Evolutionary conservation across 768 basidiomycete species (phyloP).

Genomic region (Gloeophyllum trabeum): DNA sequence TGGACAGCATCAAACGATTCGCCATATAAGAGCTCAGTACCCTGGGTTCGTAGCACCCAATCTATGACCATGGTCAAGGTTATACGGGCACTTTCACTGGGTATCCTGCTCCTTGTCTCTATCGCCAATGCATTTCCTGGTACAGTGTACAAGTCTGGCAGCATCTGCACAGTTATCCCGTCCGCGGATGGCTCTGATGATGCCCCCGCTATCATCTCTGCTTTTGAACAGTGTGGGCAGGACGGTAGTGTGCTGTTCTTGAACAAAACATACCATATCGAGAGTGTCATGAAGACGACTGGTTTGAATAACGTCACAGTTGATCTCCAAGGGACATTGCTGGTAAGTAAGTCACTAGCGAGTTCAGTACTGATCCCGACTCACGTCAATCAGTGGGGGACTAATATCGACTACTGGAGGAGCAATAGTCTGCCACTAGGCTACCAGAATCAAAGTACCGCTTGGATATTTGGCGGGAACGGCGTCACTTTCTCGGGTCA

Average conservation of each 20-base stretch:
- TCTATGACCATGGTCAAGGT: no score
- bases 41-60: no score
- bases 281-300: slow-evolving; percentile 21
- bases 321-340: slow-evolving; percentile 22
- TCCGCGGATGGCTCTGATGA: slow-evolving; percentile 13
- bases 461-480: slow-evolving; percentile 25
- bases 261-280: slow-evolving; percentile 22
- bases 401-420: slow-evolving; percentile 27
- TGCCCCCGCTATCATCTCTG: slow-evolving; percentile 12
- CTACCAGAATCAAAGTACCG: slow-evolving; percentile 25
- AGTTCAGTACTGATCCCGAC: neutral
- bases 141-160: slow-evolving; percentile 1
- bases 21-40: no score
- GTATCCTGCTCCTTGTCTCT: neutral
- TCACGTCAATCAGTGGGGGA: slow-evolving; percentile 16
- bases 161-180: slow-evolving; percentile 5
- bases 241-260: slow-evolving; percentile 17
- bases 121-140: slow-evolving; percentile 1
- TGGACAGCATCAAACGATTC: no score
- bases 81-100: neutral
- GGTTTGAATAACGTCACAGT: slow-evolving; percentile 20
- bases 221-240: slow-evolving; percentile 11
- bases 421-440: slow-evolving; percentile 20
- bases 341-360: slow-evolving; percentile 14
- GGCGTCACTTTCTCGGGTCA: slow-evolving; percentile 18